Evolutionary conservation across 495 filamentous ascomycete genomes (phyloP).

Genomic region (Corynascus novoguineensis): DNA sequence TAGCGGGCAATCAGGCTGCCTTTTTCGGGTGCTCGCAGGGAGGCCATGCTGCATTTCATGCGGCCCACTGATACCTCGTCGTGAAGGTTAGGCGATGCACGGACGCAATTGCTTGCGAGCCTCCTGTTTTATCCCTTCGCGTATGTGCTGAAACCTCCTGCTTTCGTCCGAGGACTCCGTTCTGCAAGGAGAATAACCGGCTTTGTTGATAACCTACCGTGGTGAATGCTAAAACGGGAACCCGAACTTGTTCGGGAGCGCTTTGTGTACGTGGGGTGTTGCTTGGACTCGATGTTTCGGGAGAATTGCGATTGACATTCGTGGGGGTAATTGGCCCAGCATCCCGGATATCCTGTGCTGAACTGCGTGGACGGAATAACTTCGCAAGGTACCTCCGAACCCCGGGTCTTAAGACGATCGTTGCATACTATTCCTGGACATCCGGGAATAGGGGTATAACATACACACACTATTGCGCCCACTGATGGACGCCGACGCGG

Average conservation of each 20-base stretch:
- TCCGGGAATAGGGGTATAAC: not conserved
- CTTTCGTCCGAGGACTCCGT: not conserved
- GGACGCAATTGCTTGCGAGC: not conserved
- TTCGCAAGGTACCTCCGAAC: not conserved
- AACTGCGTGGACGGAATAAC: not conserved
- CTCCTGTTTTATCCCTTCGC: not conserved
- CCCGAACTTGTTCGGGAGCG: not conserved
- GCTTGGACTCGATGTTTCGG: not conserved
- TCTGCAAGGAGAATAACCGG: too few relatives aligned
- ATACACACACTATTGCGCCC: not conserved
- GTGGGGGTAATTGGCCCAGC: not conserved
- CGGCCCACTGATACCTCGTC: not conserved
- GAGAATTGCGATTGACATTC: not conserved
- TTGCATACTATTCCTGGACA: constrained; percentile 5
- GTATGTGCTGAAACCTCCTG: not conserved
- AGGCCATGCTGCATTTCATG: constrained; percentile 1
- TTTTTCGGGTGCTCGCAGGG: not conserved
- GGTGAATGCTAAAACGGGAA: not conserved
- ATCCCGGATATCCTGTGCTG: not conserved
- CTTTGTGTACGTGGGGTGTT: too few relatives aligned
- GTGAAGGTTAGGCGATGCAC: not conserved
- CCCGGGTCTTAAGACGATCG: not conserved
- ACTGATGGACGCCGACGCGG: too few relatives aligned
- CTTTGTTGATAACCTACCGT: not conserved
- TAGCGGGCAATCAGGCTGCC: not conserved